Conservation (phyloP, 352 stramenopile genomes). For the Globisporangium paddicum region DNA sequence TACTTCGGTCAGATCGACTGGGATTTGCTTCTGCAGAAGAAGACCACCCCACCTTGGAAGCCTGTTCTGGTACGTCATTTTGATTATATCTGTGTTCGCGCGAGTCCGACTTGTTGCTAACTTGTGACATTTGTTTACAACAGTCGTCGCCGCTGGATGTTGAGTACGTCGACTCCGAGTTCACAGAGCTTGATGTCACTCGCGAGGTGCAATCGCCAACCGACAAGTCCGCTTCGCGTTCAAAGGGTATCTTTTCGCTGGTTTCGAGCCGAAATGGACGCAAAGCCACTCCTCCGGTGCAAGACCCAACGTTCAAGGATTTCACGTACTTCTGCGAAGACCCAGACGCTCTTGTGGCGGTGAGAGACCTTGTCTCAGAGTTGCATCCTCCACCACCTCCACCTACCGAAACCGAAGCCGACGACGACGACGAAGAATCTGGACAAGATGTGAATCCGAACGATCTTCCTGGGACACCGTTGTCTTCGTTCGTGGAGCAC, state of each 20-base stretch:
- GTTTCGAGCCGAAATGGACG: conserved; percentile 60
- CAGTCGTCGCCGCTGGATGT: conserved; percentile 78
- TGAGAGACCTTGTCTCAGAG: conserved; percentile 77
- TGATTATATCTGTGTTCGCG: background rate
- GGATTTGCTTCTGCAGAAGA: conserved; percentile 81
- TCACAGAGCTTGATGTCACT: conserved; percentile 80
- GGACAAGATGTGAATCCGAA: conserved; percentile 14
- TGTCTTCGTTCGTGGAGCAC: conserved; percentile 83
- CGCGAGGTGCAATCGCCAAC: conserved; percentile 82
- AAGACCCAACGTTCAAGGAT: conserved; percentile 88
- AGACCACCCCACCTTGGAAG: conserved; percentile 84
- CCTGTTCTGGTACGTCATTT: conserved; percentile 44
- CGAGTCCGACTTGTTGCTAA: background rate
- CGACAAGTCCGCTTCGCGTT: conserved; percentile 65
- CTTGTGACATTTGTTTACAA: background rate
- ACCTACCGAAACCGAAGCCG: conserved; percentile 29
- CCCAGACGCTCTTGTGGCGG: conserved; percentile 77
- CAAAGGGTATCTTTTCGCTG: conserved; percentile 81
- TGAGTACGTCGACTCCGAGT: conserved; percentile 84
- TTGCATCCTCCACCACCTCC: conserved; percentile 49
- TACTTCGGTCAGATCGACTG: conserved; percentile 83
- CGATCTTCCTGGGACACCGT: conserved; percentile 49
- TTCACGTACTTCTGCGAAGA: conserved; percentile 90
- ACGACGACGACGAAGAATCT: conserved; percentile 17
- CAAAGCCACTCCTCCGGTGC: conserved; percentile 70